phyloP scores from a whole-genome alignment of 2,329 filamentous ascomycete genomes.

The Neoscytalidium dimidiatum region DNA sequence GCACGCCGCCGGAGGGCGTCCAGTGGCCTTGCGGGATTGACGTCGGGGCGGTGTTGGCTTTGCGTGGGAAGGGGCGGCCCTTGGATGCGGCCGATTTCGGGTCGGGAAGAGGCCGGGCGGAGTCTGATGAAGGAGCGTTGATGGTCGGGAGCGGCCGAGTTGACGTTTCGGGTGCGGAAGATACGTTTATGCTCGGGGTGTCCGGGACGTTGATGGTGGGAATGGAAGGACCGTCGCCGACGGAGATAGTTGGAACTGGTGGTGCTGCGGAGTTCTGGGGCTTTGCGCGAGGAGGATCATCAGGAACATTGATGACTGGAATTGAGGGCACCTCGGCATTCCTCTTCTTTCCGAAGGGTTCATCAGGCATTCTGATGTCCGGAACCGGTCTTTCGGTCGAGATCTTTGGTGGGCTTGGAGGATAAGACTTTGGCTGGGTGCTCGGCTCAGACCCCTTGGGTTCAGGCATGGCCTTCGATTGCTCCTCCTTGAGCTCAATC shows the following conservation, averaged over 20 bases:
- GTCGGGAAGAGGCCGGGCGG: constrained; percentile 12
- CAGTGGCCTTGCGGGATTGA: constrained; percentile 44
- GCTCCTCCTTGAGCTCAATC: constrained; percentile 66
- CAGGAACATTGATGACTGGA: constrained; percentile 31
- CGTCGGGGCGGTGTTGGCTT: constrained; percentile 33
- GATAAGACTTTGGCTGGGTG: constrained; percentile 26
- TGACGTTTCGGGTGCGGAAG: constrained; percentile 26
- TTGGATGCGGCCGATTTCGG: constrained; percentile 12
- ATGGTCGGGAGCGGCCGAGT: constrained; percentile 25
- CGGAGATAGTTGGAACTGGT: constrained; percentile 24
- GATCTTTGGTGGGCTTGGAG: constrained; percentile 32
- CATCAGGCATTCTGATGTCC: constrained; percentile 52
- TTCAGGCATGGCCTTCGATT: constrained; percentile 31
- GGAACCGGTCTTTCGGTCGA: constrained; percentile 49
- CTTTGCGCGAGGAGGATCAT: constrained; percentile 25
- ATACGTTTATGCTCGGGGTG: constrained; percentile 28
- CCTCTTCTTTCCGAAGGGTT: constrained; percentile 38
- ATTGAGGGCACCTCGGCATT: constrained; percentile 39
- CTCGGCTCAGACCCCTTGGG: constrained; percentile 8
- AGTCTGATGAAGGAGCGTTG: constrained; percentile 17
- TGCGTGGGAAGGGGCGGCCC: constrained; percentile 32
- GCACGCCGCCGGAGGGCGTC: constrained; percentile 46
- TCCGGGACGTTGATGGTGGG: constrained; percentile 54
- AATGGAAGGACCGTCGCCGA: constrained; percentile 19
- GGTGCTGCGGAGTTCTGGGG: constrained; percentile 44